A percentile compares a stretch with the other conserved stretches of the same genome.
These are phyloP conservation scores for Solanum chacoense DNA, from an alignment of 305 asterid species.

Conservation along the genomic window DNA sequence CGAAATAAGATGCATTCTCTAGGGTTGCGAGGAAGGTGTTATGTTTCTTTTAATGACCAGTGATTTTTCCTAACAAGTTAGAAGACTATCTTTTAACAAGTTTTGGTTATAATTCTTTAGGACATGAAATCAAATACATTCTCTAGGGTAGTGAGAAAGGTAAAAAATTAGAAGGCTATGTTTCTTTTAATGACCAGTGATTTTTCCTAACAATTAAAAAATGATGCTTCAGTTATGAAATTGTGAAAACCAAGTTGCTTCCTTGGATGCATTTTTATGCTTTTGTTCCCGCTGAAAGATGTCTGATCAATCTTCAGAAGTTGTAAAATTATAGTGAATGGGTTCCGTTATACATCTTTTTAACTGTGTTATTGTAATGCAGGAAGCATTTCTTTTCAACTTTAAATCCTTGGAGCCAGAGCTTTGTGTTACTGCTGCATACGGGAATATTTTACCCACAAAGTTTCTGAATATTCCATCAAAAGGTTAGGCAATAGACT, in stretches of 20 bases:
- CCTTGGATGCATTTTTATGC: background rate
- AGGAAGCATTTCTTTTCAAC: slow-evolving; percentile 63
- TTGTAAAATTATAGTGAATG: background rate
- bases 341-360: background rate
- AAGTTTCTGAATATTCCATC: slow-evolving; percentile 79
- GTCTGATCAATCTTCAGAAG: background rate
- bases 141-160: background rate
- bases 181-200: background rate
- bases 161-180: background rate
- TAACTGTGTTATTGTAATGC: slow-evolving; percentile 12
- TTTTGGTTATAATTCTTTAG: background rate
- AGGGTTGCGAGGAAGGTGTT: background rate
- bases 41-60: background rate
- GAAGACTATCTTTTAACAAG: background rate
- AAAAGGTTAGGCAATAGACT: slow-evolving; percentile 50
- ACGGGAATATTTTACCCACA: slow-evolving; percentile 85
- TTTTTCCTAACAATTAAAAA: background rate
- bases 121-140: background rate
- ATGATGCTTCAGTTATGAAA: background rate
- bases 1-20: background rate
- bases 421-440: slow-evolving; percentile 94
- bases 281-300: background rate
- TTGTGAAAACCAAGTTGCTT: background rate
- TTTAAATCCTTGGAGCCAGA: slow-evolving; percentile 76
- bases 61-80: background rate